Base-by-base conservation (phyloP, 441 rosid genomes). In the Pelargonium fulgidum region DNA sequence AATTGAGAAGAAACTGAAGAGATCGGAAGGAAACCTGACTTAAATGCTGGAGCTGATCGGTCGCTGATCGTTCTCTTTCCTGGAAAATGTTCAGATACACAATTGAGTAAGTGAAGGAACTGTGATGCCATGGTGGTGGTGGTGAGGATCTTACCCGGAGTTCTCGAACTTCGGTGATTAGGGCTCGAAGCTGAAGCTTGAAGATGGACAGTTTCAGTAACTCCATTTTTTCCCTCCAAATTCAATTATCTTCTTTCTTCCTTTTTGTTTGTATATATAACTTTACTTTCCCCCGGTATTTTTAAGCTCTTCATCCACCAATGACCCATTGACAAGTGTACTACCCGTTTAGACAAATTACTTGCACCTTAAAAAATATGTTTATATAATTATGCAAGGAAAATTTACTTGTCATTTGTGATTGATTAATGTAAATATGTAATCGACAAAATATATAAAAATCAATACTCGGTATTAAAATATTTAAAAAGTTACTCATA, bases 101-200 rank as follows among this genome's bases (percentile, higher is more conserved):
- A 16, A 36, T 56, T 8, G 39, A 33, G 39, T 4, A 33, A 16
- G 0, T 3, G 17, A 29, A 13, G 29, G 26, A 45, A 65, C n/a
- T n/a, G 22, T 7, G 42, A 63, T 19, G 44, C 4, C 42, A n/a
- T 14, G 16, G 26, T 24, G 72, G 62, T 8, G 62, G 26, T 56
- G 62, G 2, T 19, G 56, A 16, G 16, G 52, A 45, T 52, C 39
- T 54, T 61, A 74, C 77, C 66, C 73, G 64, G 59, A 74, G 77
- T 41, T 74, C 77, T 67, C 73, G 73, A 69, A 42, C 77, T 42
- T 74, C 77, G 65, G 73, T 52, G 70, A 74, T 64, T 42, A 74
- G 70, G 65, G 73, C 67, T 14, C 70, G 73, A 47, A 74, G 73
- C 59, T 65, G 77, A 44, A 74, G 73, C 70, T 74, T 74, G 66